A percentile compares a stretch with the other conserved stretches of the same genome.
Conservation (phyloP, 305 asterid genomes). For the Stenogyne calaminthoides region DNA sequence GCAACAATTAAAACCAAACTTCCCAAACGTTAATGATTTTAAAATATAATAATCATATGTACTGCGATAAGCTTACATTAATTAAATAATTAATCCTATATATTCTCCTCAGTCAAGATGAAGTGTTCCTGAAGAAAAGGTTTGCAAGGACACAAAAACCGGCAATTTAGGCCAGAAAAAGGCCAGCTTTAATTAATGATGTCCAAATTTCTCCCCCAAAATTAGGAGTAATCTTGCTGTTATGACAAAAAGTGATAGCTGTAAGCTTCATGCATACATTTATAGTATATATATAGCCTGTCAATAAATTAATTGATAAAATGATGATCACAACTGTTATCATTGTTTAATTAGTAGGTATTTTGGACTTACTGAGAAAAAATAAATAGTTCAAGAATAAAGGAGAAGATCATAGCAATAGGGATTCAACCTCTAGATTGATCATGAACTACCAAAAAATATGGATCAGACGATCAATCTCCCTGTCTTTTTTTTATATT, state of each 20-base stretch:
- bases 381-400: not conserved
- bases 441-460: too few species aligned
- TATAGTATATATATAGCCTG: not conserved
- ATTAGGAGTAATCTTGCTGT: slow-evolving; percentile 17
- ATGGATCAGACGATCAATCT: too few species aligned
- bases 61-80: too few species aligned
- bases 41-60: too few species aligned
- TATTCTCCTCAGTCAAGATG: not conserved
- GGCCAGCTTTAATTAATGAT: slow-evolving; percentile 1
- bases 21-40: too few species aligned
- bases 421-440: too few species aligned
- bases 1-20: too few species aligned
- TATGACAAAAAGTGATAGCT: slow-evolving; percentile 26
- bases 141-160: slow-evolving; percentile 11
- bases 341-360: not conserved
- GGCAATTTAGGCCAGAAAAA: slow-evolving; percentile 9
- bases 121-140: slow-evolving; percentile 32
- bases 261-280: slow-evolving; percentile 18
- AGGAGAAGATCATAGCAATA: too few species aligned
- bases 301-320: slow-evolving; percentile 19
- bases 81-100: too few species aligned
- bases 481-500: too few species aligned
- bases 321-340: not conserved
- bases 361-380: not conserved
- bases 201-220: not conserved